Evolutionary conservation across 371 early-diverging fungal species (phyloP).

Genomic region (Parasitella parasitica): DNA sequence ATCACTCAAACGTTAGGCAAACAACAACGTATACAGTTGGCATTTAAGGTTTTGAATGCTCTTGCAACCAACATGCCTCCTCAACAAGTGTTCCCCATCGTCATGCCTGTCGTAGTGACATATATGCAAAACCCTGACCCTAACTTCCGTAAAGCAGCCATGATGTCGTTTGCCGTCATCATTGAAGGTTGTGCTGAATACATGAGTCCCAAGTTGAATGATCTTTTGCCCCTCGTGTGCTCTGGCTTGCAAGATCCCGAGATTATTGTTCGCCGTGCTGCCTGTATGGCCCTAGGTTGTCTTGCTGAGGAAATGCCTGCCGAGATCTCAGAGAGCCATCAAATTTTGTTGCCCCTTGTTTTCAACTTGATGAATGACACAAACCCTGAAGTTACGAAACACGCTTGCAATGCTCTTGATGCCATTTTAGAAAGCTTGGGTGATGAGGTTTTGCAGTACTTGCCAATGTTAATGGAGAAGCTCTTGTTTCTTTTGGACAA

Average conservation of each 20-base stretch:
- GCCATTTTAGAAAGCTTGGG: slow-evolving; percentile 84
- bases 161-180: slow-evolving; percentile 85
- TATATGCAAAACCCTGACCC: slow-evolving; percentile 79
- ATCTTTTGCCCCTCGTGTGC: slow-evolving; percentile 73
- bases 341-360: slow-evolving; percentile 77
- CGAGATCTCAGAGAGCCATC: slow-evolving; percentile 79
- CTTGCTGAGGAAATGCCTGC: slow-evolving; percentile 81
- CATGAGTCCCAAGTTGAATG: slow-evolving; percentile 71
- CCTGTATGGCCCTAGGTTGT: slow-evolving; percentile 84
- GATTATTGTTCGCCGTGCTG: slow-evolving; percentile 77
- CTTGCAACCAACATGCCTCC: slow-evolving; percentile 84
- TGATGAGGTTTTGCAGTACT: slow-evolving; percentile 75
- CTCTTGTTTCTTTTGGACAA: slow-evolving; percentile 70
- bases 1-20: no score
- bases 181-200: slow-evolving; percentile 88
- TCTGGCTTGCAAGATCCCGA: slow-evolving; percentile 81
- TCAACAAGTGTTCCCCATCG: slow-evolving; percentile 81
- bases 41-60: slow-evolving; percentile 73
- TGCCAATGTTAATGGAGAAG: slow-evolving; percentile 80
- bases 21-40: no score
- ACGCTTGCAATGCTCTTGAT: slow-evolving; percentile 85
- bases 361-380: slow-evolving; percentile 79
- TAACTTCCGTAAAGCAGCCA: slow-evolving; percentile 78
- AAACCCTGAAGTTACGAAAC: slow-evolving; percentile 69
- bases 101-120: slow-evolving; percentile 66